A percentile compares a stretch with the other conserved stretches of the same genome.
These are phyloP conservation scores for Arxiozyma telluris DNA, from an alignment of 1,139 yeast genomes.

Conservation along the genomic window DNA sequence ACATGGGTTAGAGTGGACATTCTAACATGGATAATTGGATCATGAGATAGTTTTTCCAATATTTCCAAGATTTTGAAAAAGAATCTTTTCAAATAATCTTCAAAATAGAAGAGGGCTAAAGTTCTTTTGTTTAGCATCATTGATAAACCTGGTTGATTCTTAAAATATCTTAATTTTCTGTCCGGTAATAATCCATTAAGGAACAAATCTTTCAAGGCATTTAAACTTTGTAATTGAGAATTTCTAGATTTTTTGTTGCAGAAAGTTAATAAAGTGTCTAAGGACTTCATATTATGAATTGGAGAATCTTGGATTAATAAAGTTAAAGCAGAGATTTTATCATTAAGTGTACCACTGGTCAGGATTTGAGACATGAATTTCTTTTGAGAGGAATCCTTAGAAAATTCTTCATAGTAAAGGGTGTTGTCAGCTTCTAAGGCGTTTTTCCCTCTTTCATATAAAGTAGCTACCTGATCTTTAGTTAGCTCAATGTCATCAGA, in stretches of 20 bases:
- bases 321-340: constrained; percentile 91
- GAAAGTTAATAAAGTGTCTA: constrained; percentile 66
- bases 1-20: constrained; percentile 67
- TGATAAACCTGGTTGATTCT: constrained; percentile 56
- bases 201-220: constrained; percentile 82
- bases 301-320: constrained; percentile 93
- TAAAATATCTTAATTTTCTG: constrained; percentile 71
- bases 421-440: constrained; percentile 65
- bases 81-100: constrained; percentile 72
- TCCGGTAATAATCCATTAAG: constrained; percentile 72
- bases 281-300: constrained; percentile 73
- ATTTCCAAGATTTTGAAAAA: constrained; percentile 72
- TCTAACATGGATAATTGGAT: constrained; percentile 86
- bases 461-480: constrained; percentile 43
- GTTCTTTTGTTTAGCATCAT: constrained; percentile 43
- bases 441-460: constrained; percentile 58
- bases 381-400: constrained; percentile 73
- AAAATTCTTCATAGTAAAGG: constrained; percentile 64
- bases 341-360: constrained; percentile 87
- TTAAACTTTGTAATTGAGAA: constrained; percentile 83
- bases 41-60: constrained; percentile 56
- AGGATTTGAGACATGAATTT: constrained; percentile 84
- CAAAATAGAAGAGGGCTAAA: constrained; percentile 73
- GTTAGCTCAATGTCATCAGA: constrained; percentile 39
- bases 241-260: constrained; percentile 91